phyloP scores from a whole-genome alignment of 2,329 filamentous ascomycete genomes.

The Ophiostoma triangulosporum region DNA sequence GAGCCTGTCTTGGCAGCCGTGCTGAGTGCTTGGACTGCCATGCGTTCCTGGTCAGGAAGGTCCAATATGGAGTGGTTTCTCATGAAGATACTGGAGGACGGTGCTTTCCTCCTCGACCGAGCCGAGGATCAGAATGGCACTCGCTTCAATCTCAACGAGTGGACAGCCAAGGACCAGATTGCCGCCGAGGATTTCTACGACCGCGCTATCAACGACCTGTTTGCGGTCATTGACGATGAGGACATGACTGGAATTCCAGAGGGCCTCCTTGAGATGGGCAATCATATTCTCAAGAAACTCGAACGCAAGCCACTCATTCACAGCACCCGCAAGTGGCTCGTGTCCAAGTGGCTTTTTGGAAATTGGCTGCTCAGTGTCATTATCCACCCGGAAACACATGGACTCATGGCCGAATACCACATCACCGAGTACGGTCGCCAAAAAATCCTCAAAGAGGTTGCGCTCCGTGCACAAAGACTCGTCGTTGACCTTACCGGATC shows the following conservation, averaged over 20 bases:
- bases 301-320: slow-evolving; percentile 47
- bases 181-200: slow-evolving; percentile 83
- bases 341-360: slow-evolving; percentile 86
- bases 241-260: slow-evolving; percentile 76
- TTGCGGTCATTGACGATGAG: slow-evolving; percentile 74
- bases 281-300: slow-evolving; percentile 67
- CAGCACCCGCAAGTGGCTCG: slow-evolving; percentile 67
- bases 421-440: slow-evolving; percentile 84
- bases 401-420: slow-evolving; percentile 76
- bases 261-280: slow-evolving; percentile 70
- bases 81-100: slow-evolving; percentile 87
- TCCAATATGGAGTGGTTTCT: slow-evolving; percentile 87
- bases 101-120: slow-evolving; percentile 78
- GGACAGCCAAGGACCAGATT: slow-evolving; percentile 66
- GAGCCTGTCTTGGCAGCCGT: slow-evolving; percentile 74
- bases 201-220: slow-evolving; percentile 64
- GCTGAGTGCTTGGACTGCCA: slow-evolving; percentile 74
- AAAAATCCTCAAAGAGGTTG: slow-evolving; percentile 67
- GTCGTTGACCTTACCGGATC: slow-evolving; percentile 55
- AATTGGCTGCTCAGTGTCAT: slow-evolving; percentile 73
- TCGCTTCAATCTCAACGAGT: slow-evolving; percentile 56
- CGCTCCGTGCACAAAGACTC: slow-evolving; percentile 63
- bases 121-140: slow-evolving; percentile 66
- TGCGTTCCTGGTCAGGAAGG: slow-evolving; percentile 81
- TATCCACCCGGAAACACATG: slow-evolving; percentile 72